phyloP scores from a whole-genome alignment of 306 rosid species.

The Clitoria ternatea region DNA sequence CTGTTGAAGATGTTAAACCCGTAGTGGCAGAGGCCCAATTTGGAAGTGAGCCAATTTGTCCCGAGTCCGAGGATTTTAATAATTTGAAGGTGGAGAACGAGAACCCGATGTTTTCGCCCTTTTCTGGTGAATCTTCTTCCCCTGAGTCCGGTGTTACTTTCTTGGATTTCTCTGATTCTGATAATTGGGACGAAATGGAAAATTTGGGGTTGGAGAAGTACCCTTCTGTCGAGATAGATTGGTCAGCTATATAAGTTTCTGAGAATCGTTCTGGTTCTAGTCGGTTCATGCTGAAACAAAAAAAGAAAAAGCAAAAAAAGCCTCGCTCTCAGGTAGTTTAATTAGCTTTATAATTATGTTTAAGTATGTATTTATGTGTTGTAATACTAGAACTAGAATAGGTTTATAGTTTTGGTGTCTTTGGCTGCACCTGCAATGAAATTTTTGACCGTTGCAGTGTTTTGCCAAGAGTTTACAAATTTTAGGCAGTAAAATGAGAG shows the following conservation, averaged over 20 bases:
- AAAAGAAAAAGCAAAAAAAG: too few relatives aligned
- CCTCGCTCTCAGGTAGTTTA: too few relatives aligned
- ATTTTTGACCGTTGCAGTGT: slow-evolving; percentile 75
- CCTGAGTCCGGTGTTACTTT: slow-evolving; percentile 61
- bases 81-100: slow-evolving; percentile 35
- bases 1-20: slow-evolving; percentile 38
- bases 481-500: slow-evolving; percentile 10
- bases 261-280: neutral
- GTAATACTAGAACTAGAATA: slow-evolving; percentile 2
- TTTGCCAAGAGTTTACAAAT: slow-evolving; percentile 27
- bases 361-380: neutral
- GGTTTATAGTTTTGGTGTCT: slow-evolving; percentile 25
- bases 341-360: too few relatives aligned
- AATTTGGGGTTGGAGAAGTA: slow-evolving; percentile 65
- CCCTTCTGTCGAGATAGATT: slow-evolving; percentile 90
- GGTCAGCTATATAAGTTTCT: slow-evolving; percentile 55
- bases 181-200: slow-evolving; percentile 42
- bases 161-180: slow-evolving; percentile 48
- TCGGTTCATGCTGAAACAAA: too few relatives aligned
- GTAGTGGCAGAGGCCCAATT: neutral
- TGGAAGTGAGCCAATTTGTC: slow-evolving; percentile 14
- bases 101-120: slow-evolving; percentile 37
- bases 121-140: slow-evolving; percentile 49
- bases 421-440: slow-evolving; percentile 57
- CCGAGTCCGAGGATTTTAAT: slow-evolving; percentile 24